Percentiles rank a stretch among this genome's conserved stretches.
Conservation (phyloP, 2,329 filamentous ascomycete genomes). For the Truncatella angustata region DNA sequence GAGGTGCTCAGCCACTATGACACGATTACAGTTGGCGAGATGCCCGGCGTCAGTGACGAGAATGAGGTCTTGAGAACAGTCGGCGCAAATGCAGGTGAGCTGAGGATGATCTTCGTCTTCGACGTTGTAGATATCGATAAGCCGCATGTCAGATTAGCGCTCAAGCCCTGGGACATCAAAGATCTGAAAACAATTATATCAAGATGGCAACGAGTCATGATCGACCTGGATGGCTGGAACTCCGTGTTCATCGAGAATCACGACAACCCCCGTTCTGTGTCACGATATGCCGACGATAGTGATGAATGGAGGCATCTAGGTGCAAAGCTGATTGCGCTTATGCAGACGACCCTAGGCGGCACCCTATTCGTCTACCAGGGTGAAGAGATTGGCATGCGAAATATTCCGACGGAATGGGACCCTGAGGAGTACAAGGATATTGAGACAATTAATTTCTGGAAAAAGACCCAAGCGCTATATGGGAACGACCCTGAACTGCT, state of each 20-base stretch:
- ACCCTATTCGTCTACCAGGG: slow-evolving; percentile 68
- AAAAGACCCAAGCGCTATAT: slow-evolving; percentile 34
- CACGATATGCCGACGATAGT: slow-evolving; percentile 50
- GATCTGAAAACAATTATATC: slow-evolving; percentile 36
- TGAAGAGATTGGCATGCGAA: slow-evolving; percentile 64
- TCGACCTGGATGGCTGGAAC: slow-evolving; percentile 57
- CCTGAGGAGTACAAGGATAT: slow-evolving; percentile 59
- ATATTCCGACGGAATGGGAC: slow-evolving; percentile 56
- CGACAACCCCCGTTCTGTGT: slow-evolving; percentile 59
- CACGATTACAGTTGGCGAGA: slow-evolving; percentile 70
- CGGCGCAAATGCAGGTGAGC: slow-evolving; percentile 53
- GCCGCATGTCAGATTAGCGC: slow-evolving; percentile 39
- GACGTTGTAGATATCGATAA: slow-evolving; percentile 62
- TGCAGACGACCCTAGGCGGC: slow-evolving; percentile 51
- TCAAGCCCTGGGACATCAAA: slow-evolving; percentile 45
- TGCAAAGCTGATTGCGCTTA: slow-evolving; percentile 58
- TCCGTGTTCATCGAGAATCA: slow-evolving; percentile 66
- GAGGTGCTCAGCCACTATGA: slow-evolving; percentile 58
- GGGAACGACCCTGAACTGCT: slow-evolving; percentile 36
- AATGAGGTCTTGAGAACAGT: slow-evolving; percentile 59
- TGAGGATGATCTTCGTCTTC: slow-evolving; percentile 71
- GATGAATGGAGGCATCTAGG: slow-evolving; percentile 45
- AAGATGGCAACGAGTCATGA: slow-evolving; percentile 44
- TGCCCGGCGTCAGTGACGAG: slow-evolving; percentile 60
- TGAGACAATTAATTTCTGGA: slow-evolving; percentile 47